Percentiles rank a stretch among this genome's conserved stretches.
phyloP scores from a whole-genome alignment of 2,329 filamentous ascomycete species.

The Mycogone perniciosa region DNA sequence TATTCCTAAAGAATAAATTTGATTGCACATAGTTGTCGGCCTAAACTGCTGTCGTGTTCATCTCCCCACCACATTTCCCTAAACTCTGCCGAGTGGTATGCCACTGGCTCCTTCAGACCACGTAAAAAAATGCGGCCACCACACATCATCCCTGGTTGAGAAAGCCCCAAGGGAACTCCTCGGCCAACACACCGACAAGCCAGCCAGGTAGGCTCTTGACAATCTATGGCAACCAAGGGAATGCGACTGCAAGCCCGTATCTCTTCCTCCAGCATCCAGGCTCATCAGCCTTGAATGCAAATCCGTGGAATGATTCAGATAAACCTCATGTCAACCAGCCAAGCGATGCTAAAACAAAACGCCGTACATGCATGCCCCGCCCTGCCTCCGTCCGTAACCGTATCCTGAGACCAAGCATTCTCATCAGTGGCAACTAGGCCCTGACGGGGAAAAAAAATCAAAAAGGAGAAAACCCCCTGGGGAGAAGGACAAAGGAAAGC shows the following conservation, averaged over 20 bases:
- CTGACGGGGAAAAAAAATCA: not conserved
- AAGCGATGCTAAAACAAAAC: slow-evolving; percentile 20
- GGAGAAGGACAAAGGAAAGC: slow-evolving; percentile 16
- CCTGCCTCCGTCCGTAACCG: slow-evolving; percentile 14
- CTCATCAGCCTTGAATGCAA: slow-evolving; percentile 1
- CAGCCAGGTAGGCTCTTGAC: not conserved
- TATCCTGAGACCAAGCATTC: slow-evolving; percentile 12
- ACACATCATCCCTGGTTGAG: not conserved
- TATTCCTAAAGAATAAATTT: not conserved
- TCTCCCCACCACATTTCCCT: not conserved
- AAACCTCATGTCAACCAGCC: slow-evolving; percentile 2
- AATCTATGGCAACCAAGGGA: not conserved
- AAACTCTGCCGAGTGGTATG: not conserved
- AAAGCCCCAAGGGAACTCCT: not conserved
- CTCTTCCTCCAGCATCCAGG: slow-evolving; percentile 1
- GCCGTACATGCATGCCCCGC: slow-evolving; percentile 25
- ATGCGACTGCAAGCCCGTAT: not conserved
- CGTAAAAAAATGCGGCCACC: too few relatives aligned
- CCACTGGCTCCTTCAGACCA: not conserved
- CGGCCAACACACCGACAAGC: not conserved
- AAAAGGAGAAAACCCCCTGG: slow-evolving; percentile 1
- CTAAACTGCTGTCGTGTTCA: not conserved
- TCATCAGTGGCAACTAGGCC: not conserved
- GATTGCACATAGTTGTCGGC: slow-evolving; percentile 1
- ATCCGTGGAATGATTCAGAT: not conserved